phyloP scores from a whole-genome alignment of 2,329 filamentous ascomycete species.

The Pseudogymnoascus sp. region DNA sequence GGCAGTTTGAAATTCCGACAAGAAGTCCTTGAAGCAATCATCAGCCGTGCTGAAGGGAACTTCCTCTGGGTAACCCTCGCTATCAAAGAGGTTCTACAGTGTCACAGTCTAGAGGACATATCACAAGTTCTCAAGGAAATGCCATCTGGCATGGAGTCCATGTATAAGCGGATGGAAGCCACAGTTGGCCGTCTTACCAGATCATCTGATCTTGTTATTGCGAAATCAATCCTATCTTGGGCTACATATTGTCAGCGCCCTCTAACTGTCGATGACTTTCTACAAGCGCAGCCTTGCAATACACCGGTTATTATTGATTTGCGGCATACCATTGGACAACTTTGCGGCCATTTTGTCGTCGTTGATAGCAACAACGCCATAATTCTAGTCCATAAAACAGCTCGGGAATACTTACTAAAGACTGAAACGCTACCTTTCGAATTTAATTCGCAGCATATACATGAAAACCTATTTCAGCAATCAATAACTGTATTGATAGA shows the following conservation, averaged over 20 bases:
- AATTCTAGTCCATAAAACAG: conserved; percentile 25
- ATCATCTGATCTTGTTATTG: conserved; percentile 13
- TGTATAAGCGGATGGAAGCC: conserved; percentile 27
- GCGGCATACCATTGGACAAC: conserved; percentile 18
- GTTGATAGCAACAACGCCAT: conserved; percentile 17
- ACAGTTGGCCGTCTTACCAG: conserved; percentile 11
- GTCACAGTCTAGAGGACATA: conserved; percentile 11
- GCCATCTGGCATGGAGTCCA: conserved; percentile 23
- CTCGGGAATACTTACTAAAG: conserved; percentile 20
- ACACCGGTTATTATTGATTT: conserved; percentile 16
- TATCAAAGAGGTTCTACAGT: conserved; percentile 5
- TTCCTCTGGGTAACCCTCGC: conserved; percentile 14
- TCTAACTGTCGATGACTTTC: conserved; percentile 20
- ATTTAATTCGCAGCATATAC: conserved; percentile 4
- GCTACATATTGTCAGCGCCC: conserved; percentile 20
- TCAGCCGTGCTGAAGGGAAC: conserved; percentile 11
- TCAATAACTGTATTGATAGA: not conserved
- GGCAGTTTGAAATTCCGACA: not conserved
- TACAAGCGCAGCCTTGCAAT: conserved; percentile 20
- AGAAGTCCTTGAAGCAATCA: conserved; percentile 6
- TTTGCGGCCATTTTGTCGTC: conserved; percentile 26
- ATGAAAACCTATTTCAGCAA: not conserved
- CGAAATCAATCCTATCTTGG: conserved; percentile 24
- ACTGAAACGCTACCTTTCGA: conserved; percentile 4
- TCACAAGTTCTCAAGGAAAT: conserved; percentile 19